Base-by-base conservation (phyloP, 2,329 filamentous ascomycete genomes). In the Thelonectria discophora region DNA sequence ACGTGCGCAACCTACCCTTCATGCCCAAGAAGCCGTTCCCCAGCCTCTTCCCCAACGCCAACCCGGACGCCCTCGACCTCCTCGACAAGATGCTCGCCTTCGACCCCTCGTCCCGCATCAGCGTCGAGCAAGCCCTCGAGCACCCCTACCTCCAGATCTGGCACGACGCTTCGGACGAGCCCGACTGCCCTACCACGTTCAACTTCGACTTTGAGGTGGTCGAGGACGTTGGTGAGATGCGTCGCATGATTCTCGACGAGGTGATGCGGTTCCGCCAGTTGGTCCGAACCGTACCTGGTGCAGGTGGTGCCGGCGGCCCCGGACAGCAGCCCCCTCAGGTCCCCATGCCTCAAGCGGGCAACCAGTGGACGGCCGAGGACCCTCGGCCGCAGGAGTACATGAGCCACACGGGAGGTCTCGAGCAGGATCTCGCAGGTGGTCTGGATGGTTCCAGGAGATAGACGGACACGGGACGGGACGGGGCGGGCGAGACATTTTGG, bases 191-290 rank as follows among this genome's bases (percentile, higher is more conserved):
- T 0, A 92, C 90, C 15, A 94, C 93, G 17, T 99, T 99, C 80
- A 94, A 99, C 83, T 99, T 99, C 82, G 91, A 94, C 76, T 99
- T 99, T 74, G 95, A 99, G 78, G 89, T 97, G n/a, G 88, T 97
- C 40, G 94, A 99, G 55, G 95, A 98, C 46, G 93, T 99, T 18
- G 86, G 84, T 20, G 92, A 97, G 70, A 98, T 99, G 94, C 92
- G 95, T 76, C 89, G 90, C 79, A 96, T 97, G 92, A 99, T 99
- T 67, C 83, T 97, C 62, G 90, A 94, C n/a, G 95, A 99, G 79
- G 95, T 99, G 50, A 84, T 88, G 74, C 86, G 88, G 67, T 99
- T 99, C 88, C 88, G 95, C 65, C 84, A 87, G 73, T 70, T 77
- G 32, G 86, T 87, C 12, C 81, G 85, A 52, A 86, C 81, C 21